These are phyloP conservation scores for Articulospora tetracladia DNA, from an alignment of 495 filamentous ascomycete genomes.

Conservation along the genomic window DNA sequence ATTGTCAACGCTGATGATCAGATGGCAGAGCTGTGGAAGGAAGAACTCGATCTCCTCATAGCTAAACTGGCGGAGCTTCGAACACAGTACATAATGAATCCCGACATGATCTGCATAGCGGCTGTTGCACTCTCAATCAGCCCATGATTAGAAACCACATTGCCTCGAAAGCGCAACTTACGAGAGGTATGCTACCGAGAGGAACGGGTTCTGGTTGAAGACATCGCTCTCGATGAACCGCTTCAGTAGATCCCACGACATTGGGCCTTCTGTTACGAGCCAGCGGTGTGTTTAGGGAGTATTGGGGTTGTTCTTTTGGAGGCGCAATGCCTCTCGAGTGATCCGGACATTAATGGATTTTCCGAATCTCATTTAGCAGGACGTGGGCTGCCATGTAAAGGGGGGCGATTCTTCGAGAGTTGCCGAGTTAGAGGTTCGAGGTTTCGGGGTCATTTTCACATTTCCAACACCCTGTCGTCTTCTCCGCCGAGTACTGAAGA, in stretches of 20 bases:
- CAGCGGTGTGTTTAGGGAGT: not conserved
- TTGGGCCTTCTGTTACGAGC: slow-evolving; percentile 5
- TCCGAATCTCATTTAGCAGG: not conserved
- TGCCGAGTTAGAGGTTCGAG: slow-evolving; percentile 7
- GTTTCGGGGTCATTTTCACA: not conserved
- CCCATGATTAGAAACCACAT: not conserved
- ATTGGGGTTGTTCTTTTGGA: slow-evolving; percentile 1
- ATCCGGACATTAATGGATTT: slow-evolving; percentile 24
- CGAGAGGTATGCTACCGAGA: slow-evolving; percentile 76
- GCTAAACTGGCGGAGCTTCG: slow-evolving; percentile 73
- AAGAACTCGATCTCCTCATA: slow-evolving; percentile 86
- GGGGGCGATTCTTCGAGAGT: not conserved
- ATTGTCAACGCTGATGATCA: slow-evolving; percentile 74
- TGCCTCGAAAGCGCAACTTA: slow-evolving; percentile 37
- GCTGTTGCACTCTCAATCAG: slow-evolving; percentile 33
- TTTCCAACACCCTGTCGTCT: not conserved
- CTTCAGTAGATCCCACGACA: slow-evolving; percentile 63
- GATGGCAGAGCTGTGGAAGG: slow-evolving; percentile 74
- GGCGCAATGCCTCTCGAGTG: slow-evolving; percentile 24
- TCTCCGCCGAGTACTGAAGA: not conserved
- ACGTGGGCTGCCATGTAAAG: not conserved
- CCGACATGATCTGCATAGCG: slow-evolving; percentile 80
- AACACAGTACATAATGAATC: slow-evolving; percentile 75
- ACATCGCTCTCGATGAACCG: slow-evolving; percentile 78
- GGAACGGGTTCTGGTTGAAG: slow-evolving; percentile 77